These are phyloP conservation scores for Termitomyces sp. DNA, from an alignment of 768 basidiomycete genomes.

Conservation along the genomic window DNA sequence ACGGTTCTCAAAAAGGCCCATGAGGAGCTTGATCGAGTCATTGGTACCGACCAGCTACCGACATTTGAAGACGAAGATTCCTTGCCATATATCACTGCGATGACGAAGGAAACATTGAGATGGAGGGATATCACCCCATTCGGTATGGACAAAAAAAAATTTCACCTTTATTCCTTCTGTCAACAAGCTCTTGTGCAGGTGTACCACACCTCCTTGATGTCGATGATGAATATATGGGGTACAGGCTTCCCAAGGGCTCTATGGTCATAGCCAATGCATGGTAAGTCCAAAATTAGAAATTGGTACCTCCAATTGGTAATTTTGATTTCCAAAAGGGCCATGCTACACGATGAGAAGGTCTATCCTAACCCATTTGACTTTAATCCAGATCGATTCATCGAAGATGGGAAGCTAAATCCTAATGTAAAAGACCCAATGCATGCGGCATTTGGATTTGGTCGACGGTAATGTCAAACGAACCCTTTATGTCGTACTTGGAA, in stretches of 20 bases:
- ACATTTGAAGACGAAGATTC: conserved; percentile 20
- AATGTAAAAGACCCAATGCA: conserved; percentile 10
- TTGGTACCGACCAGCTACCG: conserved; percentile 23
- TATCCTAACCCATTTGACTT: conserved; percentile 27
- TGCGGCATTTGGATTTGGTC: conserved; percentile 16
- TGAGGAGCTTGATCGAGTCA: conserved; percentile 23
- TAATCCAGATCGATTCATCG: conserved; percentile 30
- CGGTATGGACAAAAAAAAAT: conserved; percentile 9
- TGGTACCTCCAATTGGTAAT: no score
- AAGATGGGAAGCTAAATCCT: conserved; percentile 16
- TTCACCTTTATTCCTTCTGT: background rate
- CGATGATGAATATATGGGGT: conserved; percentile 31
- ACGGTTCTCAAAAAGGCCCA: conserved; percentile 22
- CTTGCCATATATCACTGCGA: conserved; percentile 26
- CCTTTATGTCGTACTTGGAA: background rate
- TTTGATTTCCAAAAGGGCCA: conserved; percentile 21
- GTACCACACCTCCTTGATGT: conserved; percentile 21
- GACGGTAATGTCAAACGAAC: conserved; percentile 6
- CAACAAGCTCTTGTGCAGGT: conserved; percentile 12
- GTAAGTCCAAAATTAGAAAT: conserved; percentile 8
- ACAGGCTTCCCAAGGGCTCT: conserved; percentile 26
- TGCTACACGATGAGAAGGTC: conserved; percentile 23
- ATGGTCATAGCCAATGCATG: conserved; percentile 26
- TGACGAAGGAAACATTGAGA: conserved; percentile 27
- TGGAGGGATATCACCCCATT: conserved; percentile 19